phyloP scores from a whole-genome alignment of 1,284 basidiomycete species.

The Fomitiporia mediterranea region DNA sequence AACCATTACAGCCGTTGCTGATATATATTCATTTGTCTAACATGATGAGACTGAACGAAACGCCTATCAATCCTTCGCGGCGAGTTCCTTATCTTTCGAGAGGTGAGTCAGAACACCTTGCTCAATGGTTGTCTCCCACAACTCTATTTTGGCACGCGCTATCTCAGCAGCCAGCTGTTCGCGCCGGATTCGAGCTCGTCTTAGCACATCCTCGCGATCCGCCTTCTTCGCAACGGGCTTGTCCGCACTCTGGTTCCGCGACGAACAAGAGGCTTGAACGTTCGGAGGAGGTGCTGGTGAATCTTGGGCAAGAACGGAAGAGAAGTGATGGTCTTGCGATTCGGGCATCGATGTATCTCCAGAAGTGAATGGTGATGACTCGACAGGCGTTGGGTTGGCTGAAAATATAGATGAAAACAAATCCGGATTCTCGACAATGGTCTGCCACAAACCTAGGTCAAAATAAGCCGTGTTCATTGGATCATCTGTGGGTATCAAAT shows the following conservation, averaged over 20 bases:
- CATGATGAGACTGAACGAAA: too few species aligned
- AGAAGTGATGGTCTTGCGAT: neutral
- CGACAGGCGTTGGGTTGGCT: neutral
- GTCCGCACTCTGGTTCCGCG: neutral
- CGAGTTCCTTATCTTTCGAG: slow-evolving; percentile 32
- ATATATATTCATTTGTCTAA: too few species aligned
- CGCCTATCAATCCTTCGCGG: neutral
- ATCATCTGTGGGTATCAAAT: neutral
- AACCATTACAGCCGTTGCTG: too few species aligned
- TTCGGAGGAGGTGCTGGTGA: neutral
- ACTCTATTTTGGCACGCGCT: slow-evolving; percentile 52
- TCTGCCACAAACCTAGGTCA: slow-evolving; percentile 1
- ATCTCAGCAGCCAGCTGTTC: slow-evolving; percentile 51
- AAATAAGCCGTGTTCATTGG: neutral
- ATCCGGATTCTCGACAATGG: neutral
- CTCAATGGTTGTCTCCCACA: slow-evolving; percentile 74
- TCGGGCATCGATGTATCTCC: neutral
- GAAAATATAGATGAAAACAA: neutral
- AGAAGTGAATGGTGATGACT: neutral
- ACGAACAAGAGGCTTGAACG: too few species aligned
- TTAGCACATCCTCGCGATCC: slow-evolving; percentile 43
- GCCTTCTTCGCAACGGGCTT: slow-evolving; percentile 19
- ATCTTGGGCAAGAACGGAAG: neutral
- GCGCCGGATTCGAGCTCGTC: slow-evolving; percentile 48
- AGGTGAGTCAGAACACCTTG: slow-evolving; percentile 59